Percentiles rank a stretch among this genome's conserved stretches.
These are phyloP conservation scores for Pulveroboletus sp. DNA, from an alignment of 768 basidiomycete species.

Conservation along the genomic window DNA sequence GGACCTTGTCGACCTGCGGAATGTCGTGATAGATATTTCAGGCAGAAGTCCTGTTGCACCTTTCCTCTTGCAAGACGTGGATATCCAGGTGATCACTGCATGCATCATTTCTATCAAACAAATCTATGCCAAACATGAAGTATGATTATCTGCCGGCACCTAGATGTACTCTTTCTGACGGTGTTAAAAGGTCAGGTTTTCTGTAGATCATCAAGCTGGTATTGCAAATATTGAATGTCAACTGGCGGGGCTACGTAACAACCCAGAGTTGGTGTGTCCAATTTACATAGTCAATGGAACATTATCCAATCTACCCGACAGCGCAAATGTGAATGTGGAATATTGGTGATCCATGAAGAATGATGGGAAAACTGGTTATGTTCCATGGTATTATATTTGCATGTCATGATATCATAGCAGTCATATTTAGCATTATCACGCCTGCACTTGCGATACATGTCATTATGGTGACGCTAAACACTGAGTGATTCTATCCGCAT, in stretches of 20 bases:
- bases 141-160: background rate
- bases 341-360: background rate
- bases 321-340: constrained; percentile 9
- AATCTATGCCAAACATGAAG: constrained; percentile 7
- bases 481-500: no score
- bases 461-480: no score
- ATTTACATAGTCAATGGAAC: background rate
- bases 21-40: constrained; percentile 5
- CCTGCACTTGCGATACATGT: no score
- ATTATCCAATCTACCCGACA: background rate
- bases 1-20: constrained; percentile 6
- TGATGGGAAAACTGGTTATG: background rate
- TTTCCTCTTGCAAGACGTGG: constrained; percentile 9
- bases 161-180: background rate
- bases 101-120: constrained; percentile 11
- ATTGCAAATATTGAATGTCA: constrained; percentile 12
- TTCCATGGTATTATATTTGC: no score
- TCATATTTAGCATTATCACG: no score
- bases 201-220: constrained; percentile 7
- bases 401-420: no score
- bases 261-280: background rate
- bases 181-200: constrained; percentile 6
- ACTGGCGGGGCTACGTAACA: background rate
- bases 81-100: constrained; percentile 5
- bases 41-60: background rate